These are phyloP conservation scores for Camellia granthamiana DNA, from an alignment of 148 eudicot genomes.

Conservation along the genomic window DNA sequence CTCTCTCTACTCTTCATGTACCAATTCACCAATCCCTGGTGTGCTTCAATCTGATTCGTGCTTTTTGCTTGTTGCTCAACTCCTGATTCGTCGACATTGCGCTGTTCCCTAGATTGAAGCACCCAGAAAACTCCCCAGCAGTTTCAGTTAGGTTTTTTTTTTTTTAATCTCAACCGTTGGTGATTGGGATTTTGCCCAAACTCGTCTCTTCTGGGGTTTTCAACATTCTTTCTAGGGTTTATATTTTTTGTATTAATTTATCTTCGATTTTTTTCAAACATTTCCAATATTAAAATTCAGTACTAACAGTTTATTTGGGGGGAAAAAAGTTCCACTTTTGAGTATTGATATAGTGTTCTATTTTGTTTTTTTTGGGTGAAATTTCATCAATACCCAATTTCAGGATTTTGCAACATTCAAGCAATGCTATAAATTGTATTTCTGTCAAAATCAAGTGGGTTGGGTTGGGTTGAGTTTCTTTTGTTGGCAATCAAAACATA, in stretches of 20 bases:
- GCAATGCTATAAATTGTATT: not conserved
- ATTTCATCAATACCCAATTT: not conserved
- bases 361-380: not conserved
- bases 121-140: not conserved
- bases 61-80: not conserved
- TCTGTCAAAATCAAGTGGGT: not conserved
- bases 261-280: not conserved
- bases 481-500: not conserved
- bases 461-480: not conserved
- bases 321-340: not conserved
- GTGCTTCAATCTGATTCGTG: not conserved
- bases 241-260: not conserved
- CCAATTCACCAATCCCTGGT: not conserved
- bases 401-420: not conserved
- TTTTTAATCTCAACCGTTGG: not conserved
- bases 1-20: not conserved
- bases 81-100: conserved; percentile 13
- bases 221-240: not conserved
- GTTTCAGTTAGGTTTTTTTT: not conserved
- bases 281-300: not conserved
- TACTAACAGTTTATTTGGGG: not conserved
- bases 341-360: not conserved
- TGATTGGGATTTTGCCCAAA: not conserved
- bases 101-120: not conserved
- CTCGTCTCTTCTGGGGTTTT: not conserved